Percentiles rank a stretch among this genome's conserved stretches.
Evolutionary conservation across 1,284 basidiomycete genomes (phyloP).

Genomic region (Bothia castanella): DNA sequence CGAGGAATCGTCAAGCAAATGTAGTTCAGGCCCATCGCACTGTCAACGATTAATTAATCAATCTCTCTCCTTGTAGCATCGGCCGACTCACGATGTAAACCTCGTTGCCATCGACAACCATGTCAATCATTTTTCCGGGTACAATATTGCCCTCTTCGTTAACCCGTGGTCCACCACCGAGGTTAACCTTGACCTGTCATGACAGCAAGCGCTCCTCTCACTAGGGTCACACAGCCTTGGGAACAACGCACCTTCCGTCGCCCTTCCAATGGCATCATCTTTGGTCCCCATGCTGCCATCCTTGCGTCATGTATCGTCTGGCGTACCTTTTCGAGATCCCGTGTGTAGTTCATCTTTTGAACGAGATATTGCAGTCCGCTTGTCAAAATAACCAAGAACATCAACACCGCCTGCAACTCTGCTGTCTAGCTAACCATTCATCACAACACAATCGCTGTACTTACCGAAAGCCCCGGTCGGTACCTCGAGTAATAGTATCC

Average conservation of each 20-base stretch:
- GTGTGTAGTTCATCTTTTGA: slow-evolving; percentile 71
- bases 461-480: slow-evolving; percentile 80
- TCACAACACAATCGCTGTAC: slow-evolving; percentile 22
- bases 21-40: slow-evolving; percentile 50
- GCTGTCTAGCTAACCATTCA: neutral
- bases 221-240: neutral
- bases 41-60: slow-evolving; percentile 23
- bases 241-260: slow-evolving; percentile 56
- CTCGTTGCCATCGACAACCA: slow-evolving; percentile 69
- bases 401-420: slow-evolving; percentile 49
- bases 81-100: slow-evolving; percentile 64
- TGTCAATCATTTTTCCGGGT: slow-evolving; percentile 56
- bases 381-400: slow-evolving; percentile 72
- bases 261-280: slow-evolving; percentile 54
- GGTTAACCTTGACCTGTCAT: slow-evolving; percentile 62
- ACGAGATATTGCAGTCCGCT: slow-evolving; percentile 77
- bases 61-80: slow-evolving; percentile 7
- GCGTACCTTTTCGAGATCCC: slow-evolving; percentile 68
- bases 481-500: slow-evolving; percentile 92
- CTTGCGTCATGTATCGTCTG: slow-evolving; percentile 62
- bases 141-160: slow-evolving; percentile 55
- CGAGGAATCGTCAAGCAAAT: slow-evolving; percentile 48
- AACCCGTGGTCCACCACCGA: slow-evolving; percentile 50
- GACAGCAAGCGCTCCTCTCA: slow-evolving; percentile 6
- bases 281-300: slow-evolving; percentile 72